Conservation (phyloP, 768 basidiomycete species). For the Hygrocybe punicea region DNA sequence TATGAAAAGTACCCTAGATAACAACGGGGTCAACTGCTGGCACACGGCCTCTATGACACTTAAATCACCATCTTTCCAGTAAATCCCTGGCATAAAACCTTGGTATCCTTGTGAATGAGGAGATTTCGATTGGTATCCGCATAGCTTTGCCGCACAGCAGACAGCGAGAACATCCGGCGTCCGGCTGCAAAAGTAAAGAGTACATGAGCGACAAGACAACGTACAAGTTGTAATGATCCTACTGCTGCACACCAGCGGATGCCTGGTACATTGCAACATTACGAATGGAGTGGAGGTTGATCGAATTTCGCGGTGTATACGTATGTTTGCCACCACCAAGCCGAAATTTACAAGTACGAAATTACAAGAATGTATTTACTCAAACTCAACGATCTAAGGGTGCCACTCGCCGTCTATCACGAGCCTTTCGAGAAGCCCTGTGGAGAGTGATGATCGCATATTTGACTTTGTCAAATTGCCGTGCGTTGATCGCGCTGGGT, state of each 20-base stretch:
- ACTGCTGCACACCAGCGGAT: conserved; percentile 54
- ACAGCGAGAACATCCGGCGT: conserved; percentile 79
- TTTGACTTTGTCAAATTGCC: conserved; percentile 78
- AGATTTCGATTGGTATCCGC: conserved; percentile 90
- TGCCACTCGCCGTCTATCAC: conserved; percentile 54
- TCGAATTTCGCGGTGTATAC: background rate
- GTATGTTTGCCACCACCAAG: background rate
- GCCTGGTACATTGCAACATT: conserved; percentile 68
- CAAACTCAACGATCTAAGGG: conserved; percentile 34
- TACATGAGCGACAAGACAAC: background rate
- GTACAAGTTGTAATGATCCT: conserved; percentile 16
- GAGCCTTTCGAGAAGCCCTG: conserved; percentile 69
- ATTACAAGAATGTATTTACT: background rate
- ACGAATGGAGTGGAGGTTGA: conserved; percentile 8
- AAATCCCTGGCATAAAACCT: conserved; percentile 86
- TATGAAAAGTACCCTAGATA: conserved; percentile 92
- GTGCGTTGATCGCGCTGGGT: conserved; percentile 58
- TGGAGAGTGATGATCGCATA: conserved; percentile 69
- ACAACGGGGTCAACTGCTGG: background rate
- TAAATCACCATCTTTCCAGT: conserved; percentile 88
- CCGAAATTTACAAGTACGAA: background rate
- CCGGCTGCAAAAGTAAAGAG: conserved; percentile 41
- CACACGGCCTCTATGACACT: background rate
- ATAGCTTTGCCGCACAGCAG: conserved; percentile 71
- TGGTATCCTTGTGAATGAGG: conserved; percentile 90